These are phyloP conservation scores for Babesia divergens DNA, from an alignment of 169 alveolate species.

Conservation along the genomic window DNA sequence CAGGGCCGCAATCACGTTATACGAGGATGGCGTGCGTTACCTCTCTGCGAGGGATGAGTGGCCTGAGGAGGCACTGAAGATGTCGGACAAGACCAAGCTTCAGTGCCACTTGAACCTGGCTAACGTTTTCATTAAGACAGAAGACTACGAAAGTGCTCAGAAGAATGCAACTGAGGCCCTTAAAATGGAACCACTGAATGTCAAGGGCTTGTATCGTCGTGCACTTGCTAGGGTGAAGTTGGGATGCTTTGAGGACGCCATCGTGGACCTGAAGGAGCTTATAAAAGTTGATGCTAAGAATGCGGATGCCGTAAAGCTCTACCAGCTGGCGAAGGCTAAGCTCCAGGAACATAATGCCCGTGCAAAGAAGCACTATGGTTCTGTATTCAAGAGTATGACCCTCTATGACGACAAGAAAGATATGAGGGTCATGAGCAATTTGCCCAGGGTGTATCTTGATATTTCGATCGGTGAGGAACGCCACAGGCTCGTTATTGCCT, in stretches of 20 bases:
- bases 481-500: slow-evolving; percentile 24
- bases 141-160: slow-evolving; percentile 72
- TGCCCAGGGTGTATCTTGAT: slow-evolving; percentile 40
- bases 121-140: slow-evolving; percentile 66
- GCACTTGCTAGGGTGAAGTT: slow-evolving; percentile 75
- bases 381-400: slow-evolving; percentile 65
- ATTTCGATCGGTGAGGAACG: slow-evolving; percentile 6
- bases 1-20: slow-evolving; percentile 71
- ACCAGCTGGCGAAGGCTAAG: slow-evolving; percentile 55
- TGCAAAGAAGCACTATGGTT: slow-evolving; percentile 52
- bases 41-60: slow-evolving; percentile 45
- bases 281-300: slow-evolving; percentile 73
- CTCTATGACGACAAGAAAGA: slow-evolving; percentile 40
- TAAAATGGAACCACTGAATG: slow-evolving; percentile 65
- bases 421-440: background rate
- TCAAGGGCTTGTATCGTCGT: slow-evolving; percentile 75
- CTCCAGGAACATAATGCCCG: slow-evolving; percentile 59
- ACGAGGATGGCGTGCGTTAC: slow-evolving; percentile 69
- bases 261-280: slow-evolving; percentile 64
- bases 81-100: slow-evolving; percentile 28
- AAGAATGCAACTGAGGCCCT: slow-evolving; percentile 75
- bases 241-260: slow-evolving; percentile 71
- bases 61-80: slow-evolving; percentile 46
- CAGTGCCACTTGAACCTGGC: slow-evolving; percentile 68
- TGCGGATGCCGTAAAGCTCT: slow-evolving; percentile 65